These are phyloP conservation scores for Trametes cubensis DNA, from an alignment of 768 basidiomycete species.

Conservation along the genomic window DNA sequence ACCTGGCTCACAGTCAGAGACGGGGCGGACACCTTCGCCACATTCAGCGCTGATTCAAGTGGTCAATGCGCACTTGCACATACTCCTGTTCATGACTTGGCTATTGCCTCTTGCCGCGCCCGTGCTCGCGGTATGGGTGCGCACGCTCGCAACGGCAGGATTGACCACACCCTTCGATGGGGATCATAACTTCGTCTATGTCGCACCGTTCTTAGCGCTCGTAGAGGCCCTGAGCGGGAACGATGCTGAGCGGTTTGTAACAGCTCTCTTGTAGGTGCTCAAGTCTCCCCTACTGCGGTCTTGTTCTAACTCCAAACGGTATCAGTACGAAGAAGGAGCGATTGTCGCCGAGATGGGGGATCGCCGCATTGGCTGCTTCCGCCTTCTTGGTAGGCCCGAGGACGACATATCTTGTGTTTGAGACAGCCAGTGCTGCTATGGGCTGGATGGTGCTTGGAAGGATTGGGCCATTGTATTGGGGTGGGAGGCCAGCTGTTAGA, in stretches of 20 bases:
- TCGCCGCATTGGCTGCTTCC: conserved; percentile 49
- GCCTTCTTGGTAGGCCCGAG: conserved; percentile 74
- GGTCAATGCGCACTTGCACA: conserved; percentile 43
- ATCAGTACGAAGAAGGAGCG: background rate
- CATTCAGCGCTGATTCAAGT: background rate
- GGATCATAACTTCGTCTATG: conserved; percentile 73
- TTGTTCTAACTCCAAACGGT: background rate
- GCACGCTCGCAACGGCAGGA: conserved; percentile 81
- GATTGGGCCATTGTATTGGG: conserved; percentile 42
- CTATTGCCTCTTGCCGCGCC: conserved; percentile 77
- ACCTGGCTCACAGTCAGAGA: background rate
- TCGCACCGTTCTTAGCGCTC: conserved; percentile 63
- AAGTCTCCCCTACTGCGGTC: background rate
- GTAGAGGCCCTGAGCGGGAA: conserved; percentile 58
- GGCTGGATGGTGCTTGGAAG: conserved; percentile 48
- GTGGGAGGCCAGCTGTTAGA: conserved; percentile 5
- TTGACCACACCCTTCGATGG: conserved; percentile 78
- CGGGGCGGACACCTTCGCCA: background rate
- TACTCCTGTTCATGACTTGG: conserved; percentile 79
- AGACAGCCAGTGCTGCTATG: conserved; percentile 54
- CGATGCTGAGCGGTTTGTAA: conserved; percentile 43
- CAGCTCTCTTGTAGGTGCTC: conserved; percentile 38
- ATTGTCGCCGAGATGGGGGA: conserved; percentile 55
- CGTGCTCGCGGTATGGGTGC: conserved; percentile 85
- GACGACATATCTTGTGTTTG: conserved; percentile 66